Base-by-base conservation (phyloP, 2,329 filamentous ascomycete species). In the Teratosphaeria epicoccoides region DNA sequence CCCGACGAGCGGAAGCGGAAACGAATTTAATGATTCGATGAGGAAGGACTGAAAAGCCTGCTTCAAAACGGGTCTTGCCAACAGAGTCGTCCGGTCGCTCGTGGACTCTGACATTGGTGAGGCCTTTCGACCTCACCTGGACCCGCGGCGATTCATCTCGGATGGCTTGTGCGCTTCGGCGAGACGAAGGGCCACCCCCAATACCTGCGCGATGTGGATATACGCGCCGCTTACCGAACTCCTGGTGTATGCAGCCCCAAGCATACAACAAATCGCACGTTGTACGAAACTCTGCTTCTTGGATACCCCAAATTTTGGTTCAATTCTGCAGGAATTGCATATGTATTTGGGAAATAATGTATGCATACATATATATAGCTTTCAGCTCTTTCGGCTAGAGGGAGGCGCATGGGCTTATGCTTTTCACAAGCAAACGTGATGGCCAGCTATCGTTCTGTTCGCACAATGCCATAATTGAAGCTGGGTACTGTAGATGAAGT, bases 1-100 rank as follows among this genome's bases (percentile, higher is more conserved):
- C 72, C 69, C 47, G 80, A 82, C 20, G 80, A 83, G 53, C 72
- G 82, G 54, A 84, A 83, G 70, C 73, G 81, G 57, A 83, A 83
- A 69, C 69, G 78, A 33, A 6, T 56, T 1, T 40, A 17, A 40
- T 17, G 33, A 17, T 4, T 5, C 4, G 14, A 17, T 9, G 33
- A 40, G 7, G 9, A 1, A 40, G 33, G n/a, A n/a, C n/a, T n/a
- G n/a, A n/a, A n/a, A n/a, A n/a, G n/a, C n/a, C n/a, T n/a, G n/a
- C n/a, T n/a, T n/a, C n/a, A n/a, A n/a, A n/a, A n/a, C n/a, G n/a
- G n/a, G n/a, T n/a, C n/a, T n/a, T n/a, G n/a, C n/a, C n/a, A n/a
- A n/a, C n/a, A n/a, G n/a, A n/a, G n/a, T n/a, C n/a, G n/a, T n/a
- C n/a, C n/a, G n/a, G n/a, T n/a, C n/a, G n/a, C n/a, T n/a, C n/a